phyloP scores from a whole-genome alignment of 2,329 filamentous ascomycete species.

The Allantophomopsis cytisporea region DNA sequence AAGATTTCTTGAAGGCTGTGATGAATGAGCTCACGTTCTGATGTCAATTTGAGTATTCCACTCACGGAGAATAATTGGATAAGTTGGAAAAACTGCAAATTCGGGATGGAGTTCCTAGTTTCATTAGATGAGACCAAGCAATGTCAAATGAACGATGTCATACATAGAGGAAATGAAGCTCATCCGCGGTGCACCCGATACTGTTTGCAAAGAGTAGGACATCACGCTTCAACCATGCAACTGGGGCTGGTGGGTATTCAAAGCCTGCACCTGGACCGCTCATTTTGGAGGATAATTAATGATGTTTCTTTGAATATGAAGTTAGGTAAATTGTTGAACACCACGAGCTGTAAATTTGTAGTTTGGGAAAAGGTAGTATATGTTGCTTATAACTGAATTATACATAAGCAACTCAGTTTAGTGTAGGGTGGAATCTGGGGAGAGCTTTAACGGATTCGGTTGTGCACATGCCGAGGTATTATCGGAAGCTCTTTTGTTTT shows the following conservation, averaged over 20 bases:
- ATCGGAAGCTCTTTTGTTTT: no score
- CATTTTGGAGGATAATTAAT: slow-evolving; percentile 8
- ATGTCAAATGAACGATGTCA: slow-evolving; percentile 12
- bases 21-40: slow-evolving; percentile 3
- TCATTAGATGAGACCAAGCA: slow-evolving; percentile 1
- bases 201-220: slow-evolving; percentile 80
- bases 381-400: no score
- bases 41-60: background rate
- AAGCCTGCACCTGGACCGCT: slow-evolving; percentile 47
- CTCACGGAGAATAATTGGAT: slow-evolving; percentile 14
- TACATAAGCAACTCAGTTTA: no score
- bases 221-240: slow-evolving; percentile 82
- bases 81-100: slow-evolving; percentile 77
- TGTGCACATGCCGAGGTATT: no score
- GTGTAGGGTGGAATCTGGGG: no score
- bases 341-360: no score
- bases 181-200: slow-evolving; percentile 73
- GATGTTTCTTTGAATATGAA: no score
- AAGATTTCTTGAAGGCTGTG: slow-evolving; percentile 50
- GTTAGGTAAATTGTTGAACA: no score
- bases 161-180: slow-evolving; percentile 89
- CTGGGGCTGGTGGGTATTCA: slow-evolving; percentile 62
- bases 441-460: no score
- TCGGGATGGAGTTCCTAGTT: slow-evolving; percentile 70
- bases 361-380: no score